phyloP scores from a whole-genome alignment of 169 alveolate genomes.

The Babesia ovata region DNA sequence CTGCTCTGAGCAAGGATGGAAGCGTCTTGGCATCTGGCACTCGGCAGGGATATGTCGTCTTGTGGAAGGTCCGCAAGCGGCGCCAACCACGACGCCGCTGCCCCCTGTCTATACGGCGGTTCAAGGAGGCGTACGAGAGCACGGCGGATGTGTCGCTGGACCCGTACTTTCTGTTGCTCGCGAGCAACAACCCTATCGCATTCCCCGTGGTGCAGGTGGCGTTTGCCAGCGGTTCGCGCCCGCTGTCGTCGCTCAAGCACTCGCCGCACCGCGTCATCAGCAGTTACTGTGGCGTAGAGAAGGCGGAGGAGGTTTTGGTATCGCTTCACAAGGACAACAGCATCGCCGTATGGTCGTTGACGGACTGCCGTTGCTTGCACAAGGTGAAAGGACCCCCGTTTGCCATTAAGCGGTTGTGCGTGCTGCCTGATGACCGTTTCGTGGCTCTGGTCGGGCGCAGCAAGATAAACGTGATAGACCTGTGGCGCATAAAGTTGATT shows the following conservation, averaged over 20 bases:
- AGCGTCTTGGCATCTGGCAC: conserved; percentile 58
- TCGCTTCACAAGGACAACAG: conserved; percentile 64
- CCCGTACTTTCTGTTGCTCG: conserved; percentile 41
- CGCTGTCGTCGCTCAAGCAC: conserved; percentile 7
- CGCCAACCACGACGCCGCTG: neutral
- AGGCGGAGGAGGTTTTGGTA: conserved; percentile 58
- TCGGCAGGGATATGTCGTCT: conserved; percentile 48
- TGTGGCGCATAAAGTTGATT: conserved; percentile 62
- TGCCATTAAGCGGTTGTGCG: conserved; percentile 44
- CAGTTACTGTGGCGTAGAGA: conserved; percentile 33
- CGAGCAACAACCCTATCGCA: conserved; percentile 67
- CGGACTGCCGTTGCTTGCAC: conserved; percentile 58
- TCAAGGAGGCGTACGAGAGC: conserved; percentile 44
- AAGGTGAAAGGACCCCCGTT: conserved; percentile 68
- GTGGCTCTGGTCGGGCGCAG: conserved; percentile 60
- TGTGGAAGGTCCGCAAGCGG: conserved; percentile 43
- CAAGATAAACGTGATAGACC: conserved; percentile 59
- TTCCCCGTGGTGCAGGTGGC: conserved; percentile 63
- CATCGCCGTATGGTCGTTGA: conserved; percentile 62
- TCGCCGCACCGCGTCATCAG: neutral
- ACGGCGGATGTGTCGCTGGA: conserved; percentile 20
- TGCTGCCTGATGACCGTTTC: conserved; percentile 66
- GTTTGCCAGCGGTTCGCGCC: conserved; percentile 51
- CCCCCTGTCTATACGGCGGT: conserved; percentile 26
- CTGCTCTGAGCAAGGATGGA: conserved; percentile 24